Evolutionary conservation across 441 rosid genomes (phyloP), one percentile per base, ranked within the genome.

Genomic region (Pelargonium myrrhifolium): DNA sequence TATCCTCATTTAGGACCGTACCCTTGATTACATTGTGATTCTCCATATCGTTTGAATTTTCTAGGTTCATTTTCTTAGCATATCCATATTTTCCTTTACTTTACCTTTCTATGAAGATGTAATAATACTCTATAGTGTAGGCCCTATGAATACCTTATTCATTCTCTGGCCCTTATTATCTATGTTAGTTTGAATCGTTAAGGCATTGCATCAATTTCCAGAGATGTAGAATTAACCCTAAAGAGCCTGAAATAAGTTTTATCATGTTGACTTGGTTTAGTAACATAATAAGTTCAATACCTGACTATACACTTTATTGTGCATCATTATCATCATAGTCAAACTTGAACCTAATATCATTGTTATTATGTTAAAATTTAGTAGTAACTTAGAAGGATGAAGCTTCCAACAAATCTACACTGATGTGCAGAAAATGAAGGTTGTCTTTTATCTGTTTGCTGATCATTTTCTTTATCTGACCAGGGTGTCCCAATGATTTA

Each of bases 401-500:
- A 60, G n/a, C 64, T 60, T 15, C 39, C 9, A 26, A 9, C 7
- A 3, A 24, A 14, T n/a, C n/a, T 8, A 35, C 61, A 14, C 14
- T 14, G 9, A 51, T 66, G 63, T 53, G 64, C 39, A 22, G 15
- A 24, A 60, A 60, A 60, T 60, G 49, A 21, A n/a, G 18, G 18
- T 21, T 53, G 39, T 37, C 62, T 59, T 37, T 67, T 4, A 67
- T 64, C 63, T 67, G 39, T 28, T 42, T 62, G 56, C 68, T 53
- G 42, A 71, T 40, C 66, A 9, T 77, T 75, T 43, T 75, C 51
- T 78, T 65, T 68, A 9, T 65, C 55, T 78, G 43, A 67, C 58
- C 83, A 93, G 99, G 99, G 99, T 66, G 93, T 91, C 73, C 99
- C 99, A 11, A 93, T 93, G 99, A 77, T 88, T 68, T 78, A 81